These are phyloP conservation scores for Cardamine resedifolia DNA, from an alignment of 345 rosid genomes.

Conservation along the genomic window DNA sequence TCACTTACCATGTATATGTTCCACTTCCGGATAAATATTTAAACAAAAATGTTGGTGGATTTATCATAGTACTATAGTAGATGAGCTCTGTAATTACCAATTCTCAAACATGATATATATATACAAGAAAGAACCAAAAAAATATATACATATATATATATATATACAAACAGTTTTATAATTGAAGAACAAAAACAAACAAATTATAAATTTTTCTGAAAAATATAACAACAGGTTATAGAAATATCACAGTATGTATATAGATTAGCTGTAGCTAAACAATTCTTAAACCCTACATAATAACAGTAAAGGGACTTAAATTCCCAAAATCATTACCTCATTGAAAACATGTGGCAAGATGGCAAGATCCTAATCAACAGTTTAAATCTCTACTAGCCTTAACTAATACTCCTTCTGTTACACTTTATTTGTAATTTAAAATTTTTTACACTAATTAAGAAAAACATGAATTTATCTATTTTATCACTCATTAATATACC, in stretches of 20 bases:
- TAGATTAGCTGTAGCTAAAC: not conserved
- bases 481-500: too few species aligned
- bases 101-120: too few species aligned
- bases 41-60: not conserved
- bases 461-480: too few species aligned
- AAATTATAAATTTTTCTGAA: not conserved
- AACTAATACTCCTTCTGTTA: too few species aligned
- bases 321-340: not conserved
- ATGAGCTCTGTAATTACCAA: not conserved
- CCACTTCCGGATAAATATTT: not conserved
- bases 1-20: not conserved
- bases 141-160: too few species aligned
- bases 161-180: not conserved
- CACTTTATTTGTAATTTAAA: too few species aligned
- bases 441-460: too few species aligned
- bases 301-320: not conserved
- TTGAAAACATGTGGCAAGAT: not conserved
- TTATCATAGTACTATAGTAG: not conserved
- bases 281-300: not conserved
- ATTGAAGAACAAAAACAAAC: not conserved
- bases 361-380: not conserved
- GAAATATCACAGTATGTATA: not conserved
- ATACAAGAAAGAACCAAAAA: not conserved
- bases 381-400: not conserved
- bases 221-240: not conserved